Evolutionary conservation across 768 basidiomycete genomes (phyloP).

Genomic region (Paxillus ammoniavirescens): DNA sequence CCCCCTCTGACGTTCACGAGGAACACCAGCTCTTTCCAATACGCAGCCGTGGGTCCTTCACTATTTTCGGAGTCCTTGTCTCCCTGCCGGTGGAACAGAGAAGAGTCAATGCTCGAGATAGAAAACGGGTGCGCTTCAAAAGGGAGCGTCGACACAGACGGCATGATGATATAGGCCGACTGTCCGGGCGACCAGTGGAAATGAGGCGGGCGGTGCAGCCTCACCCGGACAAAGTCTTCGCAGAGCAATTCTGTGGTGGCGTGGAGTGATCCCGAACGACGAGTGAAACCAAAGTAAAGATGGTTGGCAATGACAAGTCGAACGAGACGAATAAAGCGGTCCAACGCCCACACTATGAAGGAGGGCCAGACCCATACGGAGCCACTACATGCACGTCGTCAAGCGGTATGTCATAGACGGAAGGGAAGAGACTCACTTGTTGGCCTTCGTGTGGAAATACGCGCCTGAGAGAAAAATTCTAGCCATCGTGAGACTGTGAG

Average conservation of each 20-base stretch:
- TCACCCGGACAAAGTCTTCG: conserved; percentile 45
- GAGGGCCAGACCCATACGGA: conserved; percentile 32
- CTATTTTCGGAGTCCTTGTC: neutral
- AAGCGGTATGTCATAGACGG: too few species aligned
- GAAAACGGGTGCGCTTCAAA: conserved; percentile 65
- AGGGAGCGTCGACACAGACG: conserved; percentile 41
- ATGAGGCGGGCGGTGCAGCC: conserved; percentile 34
- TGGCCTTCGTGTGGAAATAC: conserved; percentile 39
- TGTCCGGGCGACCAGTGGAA: conserved; percentile 58
- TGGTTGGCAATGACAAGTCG: conserved; percentile 46
- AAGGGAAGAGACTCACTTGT: conserved; percentile 9
- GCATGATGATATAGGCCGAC: conserved; percentile 50
- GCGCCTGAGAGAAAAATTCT: conserved; percentile 37
- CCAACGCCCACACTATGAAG: conserved; percentile 38
- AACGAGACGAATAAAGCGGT: conserved; percentile 47
- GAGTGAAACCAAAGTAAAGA: conserved; percentile 34
- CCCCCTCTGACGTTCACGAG: conserved; percentile 58
- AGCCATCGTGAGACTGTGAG: conserved; percentile 4
- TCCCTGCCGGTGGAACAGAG: conserved; percentile 7
- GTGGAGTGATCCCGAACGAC: conserved; percentile 28
- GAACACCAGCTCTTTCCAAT: conserved; percentile 49
- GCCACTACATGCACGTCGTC: conserved; percentile 7
- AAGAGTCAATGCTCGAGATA: conserved; percentile 44
- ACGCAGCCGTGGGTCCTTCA: neutral
- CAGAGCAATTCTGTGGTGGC: conserved; percentile 44